A percentile compares a stretch with the other conserved stretches of the same genome.
Conservation (phyloP, 2,329 filamentous ascomycete species). For the Akanthomyces muscarius region DNA sequence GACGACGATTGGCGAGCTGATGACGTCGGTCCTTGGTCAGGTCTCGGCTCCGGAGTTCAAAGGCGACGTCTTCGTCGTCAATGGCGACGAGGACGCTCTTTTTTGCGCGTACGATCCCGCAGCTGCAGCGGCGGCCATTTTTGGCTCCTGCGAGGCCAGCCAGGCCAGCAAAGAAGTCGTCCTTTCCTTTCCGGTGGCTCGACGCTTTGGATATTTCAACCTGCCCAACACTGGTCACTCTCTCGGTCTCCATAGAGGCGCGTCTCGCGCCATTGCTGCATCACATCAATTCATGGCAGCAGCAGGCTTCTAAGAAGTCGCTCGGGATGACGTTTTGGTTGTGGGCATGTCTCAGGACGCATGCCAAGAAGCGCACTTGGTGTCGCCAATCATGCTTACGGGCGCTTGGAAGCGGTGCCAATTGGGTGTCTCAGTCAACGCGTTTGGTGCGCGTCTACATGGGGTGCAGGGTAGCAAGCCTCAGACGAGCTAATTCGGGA, state of each 20-base stretch:
- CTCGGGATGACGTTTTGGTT: too few species aligned
- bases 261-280: not conserved
- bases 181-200: not conserved
- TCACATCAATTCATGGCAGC: not conserved
- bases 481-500: too few species aligned
- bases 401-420: too few species aligned
- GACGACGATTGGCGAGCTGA: not conserved
- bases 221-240: conserved; percentile 3
- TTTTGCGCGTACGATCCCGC: conserved; percentile 2
- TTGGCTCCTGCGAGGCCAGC: not conserved
- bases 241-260: not conserved
- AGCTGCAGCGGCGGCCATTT: not conserved
- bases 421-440: too few species aligned
- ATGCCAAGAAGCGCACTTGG: too few species aligned
- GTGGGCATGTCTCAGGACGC: too few species aligned
- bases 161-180: not conserved
- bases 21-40: not conserved
- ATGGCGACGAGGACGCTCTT: conserved; percentile 4
- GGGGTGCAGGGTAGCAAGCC: too few species aligned
- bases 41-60: not conserved
- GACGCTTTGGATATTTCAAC: conserved; percentile 3
- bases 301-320: not conserved
- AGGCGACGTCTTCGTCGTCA: conserved; percentile 11
- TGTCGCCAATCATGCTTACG: too few species aligned
- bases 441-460: too few species aligned